These are phyloP conservation scores for Cucurbita maxima DNA, from an alignment of 306 rosid genomes.

Conservation along the genomic window DNA sequence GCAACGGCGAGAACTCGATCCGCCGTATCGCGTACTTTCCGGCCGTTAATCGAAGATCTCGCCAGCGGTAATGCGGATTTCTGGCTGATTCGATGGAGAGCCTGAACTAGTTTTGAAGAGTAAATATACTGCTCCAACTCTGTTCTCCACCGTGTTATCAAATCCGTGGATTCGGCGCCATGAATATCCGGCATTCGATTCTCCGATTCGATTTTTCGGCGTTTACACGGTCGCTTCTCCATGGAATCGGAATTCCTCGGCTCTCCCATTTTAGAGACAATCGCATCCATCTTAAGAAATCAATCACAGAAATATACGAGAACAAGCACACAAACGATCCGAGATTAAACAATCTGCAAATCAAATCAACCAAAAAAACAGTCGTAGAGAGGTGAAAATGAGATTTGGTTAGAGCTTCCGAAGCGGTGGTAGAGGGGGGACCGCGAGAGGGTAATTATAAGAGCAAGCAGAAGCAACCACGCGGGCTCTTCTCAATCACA, in stretches of 20 bases:
- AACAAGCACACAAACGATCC: background rate
- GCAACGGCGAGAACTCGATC: slow-evolving; percentile 59
- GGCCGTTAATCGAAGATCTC: slow-evolving; percentile 5
- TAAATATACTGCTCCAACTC: slow-evolving; percentile 49
- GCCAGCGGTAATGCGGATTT: slow-evolving; percentile 5
- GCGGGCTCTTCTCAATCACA: slow-evolving; percentile 9
- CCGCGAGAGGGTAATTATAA: background rate
- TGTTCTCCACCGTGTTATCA: slow-evolving; percentile 47
- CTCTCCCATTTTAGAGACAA: background rate
- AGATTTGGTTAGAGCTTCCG: background rate
- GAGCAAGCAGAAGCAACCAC: background rate
- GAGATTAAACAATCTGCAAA: background rate
- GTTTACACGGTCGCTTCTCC: slow-evolving; percentile 18
- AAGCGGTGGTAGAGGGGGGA: background rate
- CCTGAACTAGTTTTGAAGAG: slow-evolving; percentile 41
- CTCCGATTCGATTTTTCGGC: slow-evolving; percentile 25
- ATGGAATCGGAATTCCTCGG: background rate
- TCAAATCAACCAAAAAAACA: background rate
- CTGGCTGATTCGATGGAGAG: slow-evolving; percentile 34
- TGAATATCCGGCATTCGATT: background rate
- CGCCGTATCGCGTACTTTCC: slow-evolving; percentile 42
- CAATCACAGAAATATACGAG: background rate
- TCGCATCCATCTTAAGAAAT: background rate
- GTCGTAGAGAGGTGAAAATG: background rate
- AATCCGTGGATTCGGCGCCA: background rate